Percentiles rank a stretch among this genome's conserved stretches.
Evolutionary conservation across 164 flowering plant genomes (phyloP).

Genomic region (Umbilicus rupestris): DNA sequence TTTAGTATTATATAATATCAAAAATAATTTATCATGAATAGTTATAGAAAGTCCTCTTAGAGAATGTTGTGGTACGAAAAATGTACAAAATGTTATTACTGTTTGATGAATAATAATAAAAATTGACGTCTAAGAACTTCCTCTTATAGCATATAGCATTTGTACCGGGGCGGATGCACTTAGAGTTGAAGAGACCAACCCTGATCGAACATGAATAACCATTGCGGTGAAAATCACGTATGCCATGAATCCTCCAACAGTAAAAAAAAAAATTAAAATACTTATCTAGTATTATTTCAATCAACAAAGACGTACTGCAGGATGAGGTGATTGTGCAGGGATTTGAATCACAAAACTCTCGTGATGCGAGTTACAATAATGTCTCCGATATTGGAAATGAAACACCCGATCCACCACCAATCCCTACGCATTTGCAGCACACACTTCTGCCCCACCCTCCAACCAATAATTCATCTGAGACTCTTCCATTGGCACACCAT

Average conservation of each 20-base stretch:
- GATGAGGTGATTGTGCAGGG: conserved; percentile 65
- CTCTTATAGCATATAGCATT: too few species aligned
- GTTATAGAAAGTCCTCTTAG: too few species aligned
- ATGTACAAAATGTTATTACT: too few species aligned
- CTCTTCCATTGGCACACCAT: conserved; percentile 58
- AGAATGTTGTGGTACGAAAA: too few species aligned
- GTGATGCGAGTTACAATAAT: conserved; percentile 76
- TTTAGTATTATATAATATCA: too few species aligned
- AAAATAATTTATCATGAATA: too few species aligned
- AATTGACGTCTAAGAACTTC: too few species aligned
- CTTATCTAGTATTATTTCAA: not conserved
- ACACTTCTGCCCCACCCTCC: conserved; percentile 49
- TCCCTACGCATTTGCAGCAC: conserved; percentile 73
- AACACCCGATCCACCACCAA: conserved; percentile 64
- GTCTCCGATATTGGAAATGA: conserved; percentile 62
- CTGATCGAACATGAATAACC: not conserved
- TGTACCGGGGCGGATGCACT: too few species aligned
- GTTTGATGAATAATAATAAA: too few species aligned
- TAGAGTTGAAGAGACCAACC: too few species aligned
- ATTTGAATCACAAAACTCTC: conserved; percentile 81
- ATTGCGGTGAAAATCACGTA: conserved; percentile 2
- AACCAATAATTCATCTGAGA: conserved; percentile 33
- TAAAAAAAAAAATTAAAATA: not conserved
- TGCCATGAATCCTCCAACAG: not conserved
- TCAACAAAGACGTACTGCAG: conserved; percentile 24